Evolutionary conservation across 2,329 filamentous ascomycete genomes (phyloP).

Genomic region (Capronia americana): DNA sequence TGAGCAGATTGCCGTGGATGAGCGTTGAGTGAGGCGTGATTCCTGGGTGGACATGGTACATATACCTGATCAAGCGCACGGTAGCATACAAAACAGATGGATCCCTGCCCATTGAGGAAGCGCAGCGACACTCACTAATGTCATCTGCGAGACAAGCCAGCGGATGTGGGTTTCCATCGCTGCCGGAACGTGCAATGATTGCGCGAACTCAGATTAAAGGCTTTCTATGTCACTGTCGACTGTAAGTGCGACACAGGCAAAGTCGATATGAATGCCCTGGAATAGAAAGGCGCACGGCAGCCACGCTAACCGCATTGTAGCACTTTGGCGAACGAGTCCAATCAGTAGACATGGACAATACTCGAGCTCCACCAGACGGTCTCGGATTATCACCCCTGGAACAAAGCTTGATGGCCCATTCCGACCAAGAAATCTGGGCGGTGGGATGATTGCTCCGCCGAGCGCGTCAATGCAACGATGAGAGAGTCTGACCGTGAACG

Average conservation of each 20-base stretch:
- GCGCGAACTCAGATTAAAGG: conserved; percentile 7
- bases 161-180: background rate
- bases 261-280: conserved; percentile 4
- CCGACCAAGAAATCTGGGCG: background rate
- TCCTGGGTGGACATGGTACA: conserved; percentile 1
- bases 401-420: conserved; percentile 4
- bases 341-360: conserved; percentile 6
- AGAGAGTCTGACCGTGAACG: conserved; percentile 6
- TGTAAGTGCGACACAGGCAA: background rate
- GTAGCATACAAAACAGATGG: background rate
- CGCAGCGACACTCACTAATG: conserved; percentile 2
- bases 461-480: background rate
- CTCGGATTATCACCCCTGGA: conserved; percentile 8
- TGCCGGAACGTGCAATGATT: background rate
- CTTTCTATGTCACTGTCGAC: conserved; percentile 1
- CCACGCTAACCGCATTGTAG: conserved; percentile 10
- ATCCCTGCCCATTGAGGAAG: background rate
- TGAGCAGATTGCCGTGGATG: background rate
- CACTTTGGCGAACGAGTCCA: conserved; percentile 17
- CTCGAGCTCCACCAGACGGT: conserved; percentile 20
- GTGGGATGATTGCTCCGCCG: background rate
- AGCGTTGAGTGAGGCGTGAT: background rate
- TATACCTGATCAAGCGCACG: conserved; percentile 6
- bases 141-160: background rate
- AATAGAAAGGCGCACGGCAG: background rate